Conservation (phyloP, 1,284 basidiomycete genomes). For the Cryptococcus hybrid region DNA sequence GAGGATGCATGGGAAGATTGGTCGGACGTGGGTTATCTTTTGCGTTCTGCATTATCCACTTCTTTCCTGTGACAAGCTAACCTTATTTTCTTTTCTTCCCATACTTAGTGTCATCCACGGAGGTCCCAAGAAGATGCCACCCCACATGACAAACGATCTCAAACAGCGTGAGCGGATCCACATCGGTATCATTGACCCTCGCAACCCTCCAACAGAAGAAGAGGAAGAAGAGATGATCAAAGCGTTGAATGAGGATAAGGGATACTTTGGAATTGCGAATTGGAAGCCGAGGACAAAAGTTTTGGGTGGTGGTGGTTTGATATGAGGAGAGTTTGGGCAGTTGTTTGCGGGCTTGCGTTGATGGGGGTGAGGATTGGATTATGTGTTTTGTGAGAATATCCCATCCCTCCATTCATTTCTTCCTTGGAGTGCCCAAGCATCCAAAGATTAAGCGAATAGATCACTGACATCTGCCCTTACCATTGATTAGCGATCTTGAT, state of each 20-base stretch:
- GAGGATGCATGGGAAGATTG: conserved; percentile 3
- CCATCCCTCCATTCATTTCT: not conserved
- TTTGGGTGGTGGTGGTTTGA: conserved; percentile 26
- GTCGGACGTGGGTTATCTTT: conserved; percentile 5
- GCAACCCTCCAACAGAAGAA: conserved; percentile 6
- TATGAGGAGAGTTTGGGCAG: conserved; percentile 13
- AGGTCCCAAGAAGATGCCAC: conserved; percentile 11
- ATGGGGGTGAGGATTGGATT: conserved; percentile 21
- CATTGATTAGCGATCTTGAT: conserved; percentile 3
- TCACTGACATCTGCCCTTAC: not conserved
- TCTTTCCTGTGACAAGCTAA: not conserved
- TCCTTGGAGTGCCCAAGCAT: not conserved
- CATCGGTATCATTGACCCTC: conserved; percentile 3
- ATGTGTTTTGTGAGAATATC: conserved; percentile 18
- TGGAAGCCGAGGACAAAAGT: conserved; percentile 15
- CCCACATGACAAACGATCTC: conserved; percentile 4
- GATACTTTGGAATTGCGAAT: conserved; percentile 21
- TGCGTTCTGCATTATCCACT: not conserved
- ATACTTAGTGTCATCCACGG: conserved; percentile 7
- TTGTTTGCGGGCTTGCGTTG: conserved; percentile 8
- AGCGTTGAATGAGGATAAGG: conserved; percentile 10
- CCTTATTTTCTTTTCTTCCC: not conserved
- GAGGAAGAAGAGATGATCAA: conserved; percentile 12
- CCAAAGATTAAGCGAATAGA: too few relatives aligned
- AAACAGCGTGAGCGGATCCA: conserved; percentile 8